Evolutionary conservation across 768 basidiomycete species (phyloP), one percentile per base, ranked within the genome.

Genomic region (Boletus reticuloceps): DNA sequence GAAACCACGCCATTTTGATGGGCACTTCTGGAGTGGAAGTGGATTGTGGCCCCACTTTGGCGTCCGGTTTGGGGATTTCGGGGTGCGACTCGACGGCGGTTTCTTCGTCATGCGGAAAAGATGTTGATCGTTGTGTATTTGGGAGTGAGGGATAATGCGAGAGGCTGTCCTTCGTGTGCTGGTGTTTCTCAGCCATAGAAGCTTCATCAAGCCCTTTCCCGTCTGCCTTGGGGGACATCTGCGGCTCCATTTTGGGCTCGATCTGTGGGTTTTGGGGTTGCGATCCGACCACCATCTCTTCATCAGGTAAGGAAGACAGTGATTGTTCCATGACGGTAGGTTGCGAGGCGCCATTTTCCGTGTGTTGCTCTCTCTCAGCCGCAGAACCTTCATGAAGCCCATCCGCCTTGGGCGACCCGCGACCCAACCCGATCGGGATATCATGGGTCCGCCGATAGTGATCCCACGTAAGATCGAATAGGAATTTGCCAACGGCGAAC

Each of bases 401-500:
- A 9, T 54, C 40, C 14, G 5, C 50, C 13, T 46, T 40, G 12
- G n/a, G 17, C 3, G 8, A 22, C 32, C 46, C 56, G 27, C 49
- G 55, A 1, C 58, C 63, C 31, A 61, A 29, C 51, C 5, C 5
- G 13, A 61, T 62, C 7, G 51, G 56, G 6, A 68, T 68, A 17
- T 60, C 50, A 16, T 63, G 71, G 0, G 58, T 57, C 55, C 67
- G 73, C 20, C 77, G 74, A 64, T 81, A 82, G 61, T 80, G 72
- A 66, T 86, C 84, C 82, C 83, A 80, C 44, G 66, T 65, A 25
- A 81, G 43, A 65, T 98, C 94, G 49, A 86, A 83, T 6, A 80
- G 39, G 40, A 95, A 78, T 71, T 94, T 94, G 49, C 82, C 69
- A 0, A 78, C 68, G 0, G 91, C 92, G 43, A 92, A 92, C 0